Percentiles rank a stretch among this genome's conserved stretches.
phyloP scores from a whole-genome alignment of 2,329 filamentous ascomycete species.

The Fusarium sp. region DNA sequence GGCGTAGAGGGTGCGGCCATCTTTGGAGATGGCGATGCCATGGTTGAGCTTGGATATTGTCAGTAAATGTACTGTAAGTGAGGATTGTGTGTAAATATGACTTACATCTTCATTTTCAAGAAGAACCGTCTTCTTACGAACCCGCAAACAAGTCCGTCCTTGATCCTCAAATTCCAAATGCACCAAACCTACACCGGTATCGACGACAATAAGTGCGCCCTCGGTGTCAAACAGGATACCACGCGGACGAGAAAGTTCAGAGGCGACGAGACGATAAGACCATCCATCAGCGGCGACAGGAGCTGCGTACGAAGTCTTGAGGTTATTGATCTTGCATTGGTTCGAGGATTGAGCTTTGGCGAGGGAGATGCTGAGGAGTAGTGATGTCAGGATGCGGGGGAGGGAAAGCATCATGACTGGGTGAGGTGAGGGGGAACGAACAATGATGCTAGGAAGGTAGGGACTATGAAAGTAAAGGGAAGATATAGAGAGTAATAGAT shows the following conservation, averaged over 20 bases:
- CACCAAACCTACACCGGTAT: constrained; percentile 54
- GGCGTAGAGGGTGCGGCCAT: constrained; percentile 65
- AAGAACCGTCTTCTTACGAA: constrained; percentile 49
- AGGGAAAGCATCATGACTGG: constrained; percentile 19
- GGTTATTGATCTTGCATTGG: constrained; percentile 35
- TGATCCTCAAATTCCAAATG: constrained; percentile 54
- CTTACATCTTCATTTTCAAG: constrained; percentile 51
- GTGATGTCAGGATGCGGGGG: constrained; percentile 18
- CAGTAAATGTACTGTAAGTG: background rate
- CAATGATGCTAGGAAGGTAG: background rate
- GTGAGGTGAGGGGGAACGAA: constrained; percentile 10
- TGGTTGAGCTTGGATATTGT: constrained; percentile 63
- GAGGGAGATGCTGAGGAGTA: background rate
- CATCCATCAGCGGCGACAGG: constrained; percentile 56
- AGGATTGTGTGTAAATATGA: background rate
- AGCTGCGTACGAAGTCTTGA: constrained; percentile 48
- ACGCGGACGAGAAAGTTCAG: constrained; percentile 55
- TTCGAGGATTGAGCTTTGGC: constrained; percentile 9
- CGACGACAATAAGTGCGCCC: constrained; percentile 59
- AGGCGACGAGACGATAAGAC: constrained; percentile 56
- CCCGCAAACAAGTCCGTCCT: constrained; percentile 54
- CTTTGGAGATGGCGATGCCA: constrained; percentile 62
- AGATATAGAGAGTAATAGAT: background rate
- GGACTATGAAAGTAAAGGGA: background rate
- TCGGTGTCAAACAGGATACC: constrained; percentile 57